phyloP scores from a whole-genome alignment of 176 grass and related monocot species.

The barley (Hordeum vulgare) region DNA sequence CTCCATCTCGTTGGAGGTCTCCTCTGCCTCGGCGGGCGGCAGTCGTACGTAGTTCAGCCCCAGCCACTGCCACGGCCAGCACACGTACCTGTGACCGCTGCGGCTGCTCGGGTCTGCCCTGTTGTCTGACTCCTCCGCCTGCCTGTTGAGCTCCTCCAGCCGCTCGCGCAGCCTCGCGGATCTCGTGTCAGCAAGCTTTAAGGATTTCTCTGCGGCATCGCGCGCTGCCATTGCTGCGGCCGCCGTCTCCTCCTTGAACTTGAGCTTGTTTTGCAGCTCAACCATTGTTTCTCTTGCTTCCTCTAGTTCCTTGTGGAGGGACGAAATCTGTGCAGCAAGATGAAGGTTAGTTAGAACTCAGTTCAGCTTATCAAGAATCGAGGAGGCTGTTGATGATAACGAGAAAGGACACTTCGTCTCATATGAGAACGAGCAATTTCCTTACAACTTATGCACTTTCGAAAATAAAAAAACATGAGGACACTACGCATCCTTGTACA shows the following conservation, averaged over 20 bases:
- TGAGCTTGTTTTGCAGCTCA: constrained; percentile 91
- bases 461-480: background rate
- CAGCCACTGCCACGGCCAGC: constrained; percentile 99
- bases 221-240: constrained; percentile 73
- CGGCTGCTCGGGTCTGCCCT: constrained; percentile 12
- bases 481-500: background rate
- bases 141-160: constrained; percentile 77
- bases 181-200: constrained; percentile 63
- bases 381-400: background rate
- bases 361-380: background rate
- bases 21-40: constrained; percentile 20
- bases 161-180: constrained; percentile 68
- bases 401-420: background rate
- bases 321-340: constrained; percentile 46
- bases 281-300: constrained; percentile 60
- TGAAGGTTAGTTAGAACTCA: background rate
- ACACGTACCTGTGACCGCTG: constrained; percentile 64
- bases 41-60: constrained; percentile 69
- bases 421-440: background rate
- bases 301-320: constrained; percentile 74
- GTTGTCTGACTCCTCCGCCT: constrained; percentile 65
- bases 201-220: constrained; percentile 84
- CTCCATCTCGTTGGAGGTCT: constrained; percentile 83
- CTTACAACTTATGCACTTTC: background rate
- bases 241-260: constrained; percentile 92